Evolutionary conservation across 495 filamentous ascomycete species (phyloP).

Genomic region (Neurospora sp.): DNA sequence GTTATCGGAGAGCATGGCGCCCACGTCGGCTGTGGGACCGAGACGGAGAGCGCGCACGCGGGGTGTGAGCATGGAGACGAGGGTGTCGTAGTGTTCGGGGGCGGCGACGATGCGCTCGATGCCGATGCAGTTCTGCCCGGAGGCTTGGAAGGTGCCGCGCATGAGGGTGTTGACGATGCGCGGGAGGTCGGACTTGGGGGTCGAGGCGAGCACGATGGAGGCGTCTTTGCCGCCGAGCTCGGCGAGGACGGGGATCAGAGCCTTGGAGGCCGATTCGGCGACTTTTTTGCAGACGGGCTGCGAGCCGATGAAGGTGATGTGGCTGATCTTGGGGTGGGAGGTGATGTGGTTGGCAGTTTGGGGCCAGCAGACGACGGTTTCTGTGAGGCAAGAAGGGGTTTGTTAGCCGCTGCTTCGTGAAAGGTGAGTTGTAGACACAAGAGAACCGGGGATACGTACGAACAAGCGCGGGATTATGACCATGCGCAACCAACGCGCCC

Average conservation of each 20-base stretch:
- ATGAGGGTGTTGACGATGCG: conserved; percentile 72
- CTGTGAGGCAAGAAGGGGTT: background rate
- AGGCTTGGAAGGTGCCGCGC: conserved; percentile 86
- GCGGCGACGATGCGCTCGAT: conserved; percentile 86
- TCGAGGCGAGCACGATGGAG: conserved; percentile 77
- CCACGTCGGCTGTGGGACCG: conserved; percentile 59
- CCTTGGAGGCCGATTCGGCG: conserved; percentile 71
- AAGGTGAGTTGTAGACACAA: background rate
- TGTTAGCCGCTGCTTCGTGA: background rate
- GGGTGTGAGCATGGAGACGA: conserved; percentile 59
- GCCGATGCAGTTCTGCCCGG: conserved; percentile 98
- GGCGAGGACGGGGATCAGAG: conserved; percentile 71
- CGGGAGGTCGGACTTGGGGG: conserved; percentile 48
- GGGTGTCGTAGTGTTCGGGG: conserved; percentile 58
- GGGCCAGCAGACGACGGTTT: conserved; percentile 81
- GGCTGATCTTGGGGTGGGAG: conserved; percentile 70
- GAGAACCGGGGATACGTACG: conserved; percentile 15
- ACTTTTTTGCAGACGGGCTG: conserved; percentile 80
- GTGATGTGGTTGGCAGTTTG: conserved; percentile 72
- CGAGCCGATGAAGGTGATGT: conserved; percentile 97
- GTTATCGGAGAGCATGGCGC: conserved; percentile 75
- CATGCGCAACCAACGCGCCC: conserved; percentile 70
- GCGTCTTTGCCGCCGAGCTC: conserved; percentile 97
- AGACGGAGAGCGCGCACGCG: conserved; percentile 63
- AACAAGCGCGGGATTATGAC: conserved; percentile 72